Evolutionary conservation across 1,139 yeast genomes (phyloP), one percentile per base, ranked within the genome.

Genomic region (Lodderomyces orthopsilosis): DNA sequence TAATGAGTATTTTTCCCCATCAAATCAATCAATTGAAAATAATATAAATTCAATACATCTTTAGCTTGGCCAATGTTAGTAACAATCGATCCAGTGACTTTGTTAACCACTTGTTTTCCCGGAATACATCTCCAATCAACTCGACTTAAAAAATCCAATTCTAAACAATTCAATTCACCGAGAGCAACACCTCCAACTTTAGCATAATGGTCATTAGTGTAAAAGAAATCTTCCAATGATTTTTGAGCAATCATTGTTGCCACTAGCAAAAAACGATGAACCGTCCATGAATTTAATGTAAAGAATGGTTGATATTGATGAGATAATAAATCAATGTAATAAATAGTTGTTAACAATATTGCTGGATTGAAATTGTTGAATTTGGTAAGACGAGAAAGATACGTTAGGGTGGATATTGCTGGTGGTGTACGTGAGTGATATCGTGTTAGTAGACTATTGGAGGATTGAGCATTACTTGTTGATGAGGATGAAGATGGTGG

Each of bases 391-490:
- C 98, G 76, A 38, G 82, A 65, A 38, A 93, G 66, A 56, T 93
- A 93, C 45, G 87, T 88, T 48, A 76, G 77, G 6, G 90, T 79
- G 1, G 96, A 84, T 38, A 93, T 93, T 18, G 79, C 78, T 0
- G 98, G 98, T 1, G 97, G 96, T 0, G 94, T 83, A 49, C 97
- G 66, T 4, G 97, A 90, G 61, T 93, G 98, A 60, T 91, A 93
- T 51, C 98, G 73, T 0, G 98, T 93, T 41, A 93, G 70, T 37
- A 74, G 48, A 35, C 41, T 47, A 23, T 51, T 51, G 7, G 47
- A 21, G n/a, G n/a, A 22, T 52, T 38, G 45, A 3, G 19, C n/a
- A 17, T 30, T 30, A 10, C 12, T 57, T 4, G 40, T 17, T 18
- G 36, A 15, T n/a, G 44, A 4, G 10, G 23, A 8, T 14, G 38